A percentile compares a stretch with the other conserved stretches of the same genome.
Evolutionary conservation across 306 rosid species (phyloP).

Genomic region (Betula pendula): DNA sequence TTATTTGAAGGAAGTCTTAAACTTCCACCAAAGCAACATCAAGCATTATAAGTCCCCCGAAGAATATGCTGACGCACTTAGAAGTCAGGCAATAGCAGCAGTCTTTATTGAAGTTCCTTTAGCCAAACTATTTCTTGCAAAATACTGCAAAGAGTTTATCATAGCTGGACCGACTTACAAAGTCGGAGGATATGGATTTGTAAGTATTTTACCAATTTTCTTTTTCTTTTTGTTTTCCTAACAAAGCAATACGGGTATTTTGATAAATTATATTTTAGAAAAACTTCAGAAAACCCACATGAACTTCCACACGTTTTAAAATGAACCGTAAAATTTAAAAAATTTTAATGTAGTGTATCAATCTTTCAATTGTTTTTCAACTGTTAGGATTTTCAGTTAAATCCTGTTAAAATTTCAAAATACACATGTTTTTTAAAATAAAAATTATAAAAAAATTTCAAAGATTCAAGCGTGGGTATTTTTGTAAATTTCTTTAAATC

Average conservation of each 20-base stretch:
- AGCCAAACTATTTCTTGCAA: constrained; percentile 47
- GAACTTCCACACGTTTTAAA: too few species aligned
- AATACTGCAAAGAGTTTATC: constrained; percentile 39
- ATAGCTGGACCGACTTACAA: constrained; percentile 37
- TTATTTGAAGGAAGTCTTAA: constrained; percentile 33
- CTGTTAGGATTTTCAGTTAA: too few species aligned
- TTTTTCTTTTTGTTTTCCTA: not conserved
- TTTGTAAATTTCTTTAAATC: too few species aligned
- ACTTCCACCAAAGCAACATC: constrained; percentile 9
- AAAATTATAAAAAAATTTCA: too few species aligned
- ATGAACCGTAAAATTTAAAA: too few species aligned
- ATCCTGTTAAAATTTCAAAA: too few species aligned
- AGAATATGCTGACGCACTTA: constrained; percentile 41
- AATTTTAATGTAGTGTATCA: too few species aligned
- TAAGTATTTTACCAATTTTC: constrained; percentile 9
- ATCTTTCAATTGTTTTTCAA: too few species aligned
- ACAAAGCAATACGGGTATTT: not conserved
- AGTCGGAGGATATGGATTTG: constrained; percentile 53
- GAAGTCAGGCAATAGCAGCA: constrained; percentile 41
- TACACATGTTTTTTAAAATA: too few species aligned
- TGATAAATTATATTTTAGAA: too few species aligned
- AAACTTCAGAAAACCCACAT: too few species aligned
- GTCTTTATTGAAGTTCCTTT: constrained; percentile 42
- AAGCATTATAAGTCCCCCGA: constrained; percentile 23
- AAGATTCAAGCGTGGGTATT: too few species aligned